Base-by-base conservation (phyloP, 495 filamentous ascomycete genomes). In the Xylaria castorea region DNA sequence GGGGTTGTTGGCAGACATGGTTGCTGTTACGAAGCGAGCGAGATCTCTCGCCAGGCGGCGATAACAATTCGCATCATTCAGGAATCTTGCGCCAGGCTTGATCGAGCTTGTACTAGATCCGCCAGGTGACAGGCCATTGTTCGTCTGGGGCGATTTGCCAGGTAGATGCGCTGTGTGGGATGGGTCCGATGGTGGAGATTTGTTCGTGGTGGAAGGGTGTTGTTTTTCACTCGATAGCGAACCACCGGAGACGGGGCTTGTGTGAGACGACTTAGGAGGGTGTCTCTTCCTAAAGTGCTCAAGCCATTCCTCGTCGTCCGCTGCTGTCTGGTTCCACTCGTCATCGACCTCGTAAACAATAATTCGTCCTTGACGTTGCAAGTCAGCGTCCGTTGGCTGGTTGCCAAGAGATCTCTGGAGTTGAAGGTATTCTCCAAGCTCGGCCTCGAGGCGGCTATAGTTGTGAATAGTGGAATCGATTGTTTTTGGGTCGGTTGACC, bases 291-390 rank as follows among this genome's bases (percentile, higher is more conserved):
- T 82, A 69, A 89, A 88, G 7, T 79, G 75, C 25, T 78, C 74
- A 9, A 93, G 82, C 89, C 90, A 91, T 1, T 85, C 78, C 4
- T 82, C 81, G 70, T 93, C 90, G 73, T 93, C 91, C 8, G 91
- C 89, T 27, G 87, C 89, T 0, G 91, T 93, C 78, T 92, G 91
- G 69, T 92, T 92, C 90, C 90, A 93, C 25, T 85, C 84, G 72
- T 93, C 91, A 68, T 91, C 88, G 58, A 78, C 84, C 22, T 87
- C 88, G 78, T 91, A 92, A 71, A 93, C 87, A 70, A 91, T 87
- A 36, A 87, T 81, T 65, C 91, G 89, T 9, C 85, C 91, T 76
- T 91, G 84, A 22, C 81, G 83, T 79, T 92, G 91, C 44, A 93
- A 75, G 74, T 91, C 88, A 22, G 81, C 81, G 75, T 93, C 91